Base-by-base conservation (phyloP, 192 early-diverging fungal genomes). In the Dimargaris cristalligena region DNA sequence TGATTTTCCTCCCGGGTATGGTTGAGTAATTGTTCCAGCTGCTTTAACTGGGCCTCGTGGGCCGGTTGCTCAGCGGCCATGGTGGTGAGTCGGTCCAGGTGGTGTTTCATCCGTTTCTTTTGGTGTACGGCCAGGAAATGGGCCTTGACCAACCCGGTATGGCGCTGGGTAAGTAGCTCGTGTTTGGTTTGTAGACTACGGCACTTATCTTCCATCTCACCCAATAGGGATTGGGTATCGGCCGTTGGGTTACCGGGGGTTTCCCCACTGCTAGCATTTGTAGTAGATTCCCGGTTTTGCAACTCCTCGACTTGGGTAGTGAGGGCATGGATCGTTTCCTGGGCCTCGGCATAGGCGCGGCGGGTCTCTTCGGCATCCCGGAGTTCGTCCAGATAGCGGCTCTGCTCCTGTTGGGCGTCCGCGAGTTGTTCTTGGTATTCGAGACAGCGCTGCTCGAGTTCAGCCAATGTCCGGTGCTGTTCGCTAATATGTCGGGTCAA, bases 91-190 rank as follows among this genome's bases (percentile, higher is more conserved):
- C 71, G 61, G 34, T 59, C 49, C 29, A 70, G 67, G 52, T 73
- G 68, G 34, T 67, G 64, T 13, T 64, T 41, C 71, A 73, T 69
- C 33, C 71, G 63, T 35, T 73, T 65, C 57, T 70, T 65, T 52
- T 73, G 68, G 41, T 73, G 62, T 22, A 73, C 55, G 34, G 61
- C 60, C 58, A 62, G 38, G 13, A 52, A 51, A 45, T 73, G 71
- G 26, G 61, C 59, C 35, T 65, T 63, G 34, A 69, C 48, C 18
- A 73, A 54, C 28, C 62, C 65, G n/a, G 56, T 64, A 32, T 73
- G 71, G 22, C 62, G 49, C 6, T 34, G 50, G 14, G 48, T 35
- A 13, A 73, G 63, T 22, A 32, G 54, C 14, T 44, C 29, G 41
- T 70, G 67, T 16, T 62, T 31, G 22, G 18, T 55, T 52, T 73